phyloP scores from a whole-genome alignment of 139 green algal species.

The Zygnema cylindricum region DNA sequence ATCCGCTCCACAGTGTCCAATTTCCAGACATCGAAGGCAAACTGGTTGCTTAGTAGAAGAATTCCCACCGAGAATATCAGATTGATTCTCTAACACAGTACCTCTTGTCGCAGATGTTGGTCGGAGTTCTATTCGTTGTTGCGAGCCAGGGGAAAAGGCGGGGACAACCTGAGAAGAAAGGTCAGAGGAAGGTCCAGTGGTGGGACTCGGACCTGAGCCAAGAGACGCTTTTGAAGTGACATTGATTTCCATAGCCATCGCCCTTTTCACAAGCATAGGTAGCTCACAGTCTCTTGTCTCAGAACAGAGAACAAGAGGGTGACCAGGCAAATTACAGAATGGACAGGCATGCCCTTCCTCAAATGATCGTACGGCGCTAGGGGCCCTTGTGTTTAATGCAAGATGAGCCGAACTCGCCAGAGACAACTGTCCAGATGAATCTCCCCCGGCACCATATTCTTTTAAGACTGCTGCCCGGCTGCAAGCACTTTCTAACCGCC shows the following conservation, averaged over 20 bases:
- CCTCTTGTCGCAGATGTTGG: not conserved
- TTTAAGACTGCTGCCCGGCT: not conserved
- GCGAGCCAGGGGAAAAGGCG: not conserved
- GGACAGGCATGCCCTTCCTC: not conserved
- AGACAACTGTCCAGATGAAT: not conserved
- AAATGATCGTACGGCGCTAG: not conserved
- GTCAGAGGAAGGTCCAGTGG: not conserved
- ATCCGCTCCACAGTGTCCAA: not conserved
- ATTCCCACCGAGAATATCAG: not conserved
- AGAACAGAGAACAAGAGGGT: constrained; percentile 2
- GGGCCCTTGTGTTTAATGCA: not conserved
- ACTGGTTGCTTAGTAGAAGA: not conserved
- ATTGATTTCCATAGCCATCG: not conserved
- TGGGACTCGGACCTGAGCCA: not conserved
- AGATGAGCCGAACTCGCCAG: not conserved
- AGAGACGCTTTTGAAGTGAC: not conserved
- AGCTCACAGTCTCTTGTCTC: constrained; percentile 16
- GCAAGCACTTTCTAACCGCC: not conserved
- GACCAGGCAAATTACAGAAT: not conserved
- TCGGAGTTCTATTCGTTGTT: not conserved
- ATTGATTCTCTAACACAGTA: not conserved
- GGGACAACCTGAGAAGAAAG: not conserved
- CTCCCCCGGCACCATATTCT: not conserved
- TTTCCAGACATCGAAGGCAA: constrained; percentile 3
- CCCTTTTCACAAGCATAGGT: not conserved